phyloP scores from a whole-genome alignment of 805 yeast genomes.

The Middelhovenomyces tepae region DNA sequence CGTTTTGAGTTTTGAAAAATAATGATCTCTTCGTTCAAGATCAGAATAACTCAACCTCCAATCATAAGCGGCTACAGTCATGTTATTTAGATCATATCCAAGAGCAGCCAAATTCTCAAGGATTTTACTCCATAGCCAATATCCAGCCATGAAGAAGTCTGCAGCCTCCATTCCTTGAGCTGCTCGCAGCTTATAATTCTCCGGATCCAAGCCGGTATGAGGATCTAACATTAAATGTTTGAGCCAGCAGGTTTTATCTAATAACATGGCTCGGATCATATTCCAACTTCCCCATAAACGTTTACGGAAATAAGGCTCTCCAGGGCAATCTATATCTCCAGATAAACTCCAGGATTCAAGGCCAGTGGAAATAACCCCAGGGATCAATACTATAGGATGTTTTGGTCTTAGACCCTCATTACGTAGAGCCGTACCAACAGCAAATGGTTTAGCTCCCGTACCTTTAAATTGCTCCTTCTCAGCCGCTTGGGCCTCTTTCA shows the following conservation, averaged over 20 bases:
- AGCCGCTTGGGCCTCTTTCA: conserved; percentile 50
- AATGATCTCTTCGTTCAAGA: conserved; percentile 77
- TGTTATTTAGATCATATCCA: conserved; percentile 86
- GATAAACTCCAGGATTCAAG: conserved; percentile 85
- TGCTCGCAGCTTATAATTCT: conserved; percentile 69
- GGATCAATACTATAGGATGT: conserved; percentile 83
- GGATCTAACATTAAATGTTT: conserved; percentile 84
- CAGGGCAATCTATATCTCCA: conserved; percentile 73
- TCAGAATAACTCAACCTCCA: conserved; percentile 92
- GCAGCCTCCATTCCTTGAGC: conserved; percentile 97
- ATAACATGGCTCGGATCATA: conserved; percentile 85
- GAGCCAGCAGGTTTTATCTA: conserved; percentile 91
- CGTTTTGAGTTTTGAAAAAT: conserved; percentile 66
- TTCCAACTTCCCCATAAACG: conserved; percentile 96
- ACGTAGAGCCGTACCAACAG: conserved; percentile 66
- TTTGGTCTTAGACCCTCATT: conserved; percentile 44
- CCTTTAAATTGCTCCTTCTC: conserved; percentile 32
- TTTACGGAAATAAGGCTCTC: conserved; percentile 77
- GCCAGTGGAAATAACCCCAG: conserved; percentile 94
- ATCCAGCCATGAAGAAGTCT: conserved; percentile 93
- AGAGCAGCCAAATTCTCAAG: conserved; percentile 90
- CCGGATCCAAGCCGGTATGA: conserved; percentile 89
- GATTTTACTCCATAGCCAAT: conserved; percentile 97
- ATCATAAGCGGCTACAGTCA: conserved; percentile 89
- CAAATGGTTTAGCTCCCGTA: conserved; percentile 58